Evolutionary conservation across 1,284 basidiomycete species (phyloP).

Genomic region (Cutaneotrichosporon daszewskae): DNA sequence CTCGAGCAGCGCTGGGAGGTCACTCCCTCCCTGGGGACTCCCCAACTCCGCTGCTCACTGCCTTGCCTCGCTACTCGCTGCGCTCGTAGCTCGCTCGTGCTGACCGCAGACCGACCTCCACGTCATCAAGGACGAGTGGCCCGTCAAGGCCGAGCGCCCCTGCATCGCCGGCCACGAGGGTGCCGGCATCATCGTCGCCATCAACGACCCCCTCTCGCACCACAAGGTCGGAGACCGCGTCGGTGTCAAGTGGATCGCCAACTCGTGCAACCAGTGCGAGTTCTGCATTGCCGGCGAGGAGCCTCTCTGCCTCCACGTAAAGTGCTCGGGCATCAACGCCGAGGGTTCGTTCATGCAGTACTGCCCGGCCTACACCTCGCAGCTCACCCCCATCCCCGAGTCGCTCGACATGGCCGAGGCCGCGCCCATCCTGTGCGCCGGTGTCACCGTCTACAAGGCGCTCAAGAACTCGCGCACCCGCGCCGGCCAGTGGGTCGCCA

Average conservation of each 20-base stretch:
- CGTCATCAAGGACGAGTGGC: conserved; percentile 65
- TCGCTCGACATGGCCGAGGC: conserved; percentile 61
- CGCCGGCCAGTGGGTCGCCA: conserved; percentile 73
- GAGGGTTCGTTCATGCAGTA: conserved; percentile 29
- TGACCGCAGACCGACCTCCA: conserved; percentile 71
- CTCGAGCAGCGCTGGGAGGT: background rate
- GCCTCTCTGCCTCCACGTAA: conserved; percentile 55
- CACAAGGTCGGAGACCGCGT: conserved; percentile 49
- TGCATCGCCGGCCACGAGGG: conserved; percentile 64
- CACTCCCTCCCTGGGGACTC: background rate
- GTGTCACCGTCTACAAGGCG: conserved; percentile 61
- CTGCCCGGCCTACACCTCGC: conserved; percentile 54
- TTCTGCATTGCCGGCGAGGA: conserved; percentile 67
- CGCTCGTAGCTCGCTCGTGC: background rate
- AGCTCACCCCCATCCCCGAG: conserved; percentile 71
- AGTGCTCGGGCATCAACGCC: conserved; percentile 63
- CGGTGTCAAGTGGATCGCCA: conserved; percentile 76
- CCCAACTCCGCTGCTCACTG: background rate
- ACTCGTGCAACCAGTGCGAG: conserved; percentile 67
- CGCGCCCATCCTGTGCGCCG: conserved; percentile 76
- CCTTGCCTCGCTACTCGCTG: background rate
- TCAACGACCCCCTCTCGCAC: conserved; percentile 61
- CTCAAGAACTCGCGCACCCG: conserved; percentile 66
- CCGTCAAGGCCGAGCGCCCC: conserved; percentile 59
- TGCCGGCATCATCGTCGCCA: conserved; percentile 61